These are phyloP conservation scores for Pterocarpus santalinus DNA, from an alignment of 306 rosid species.

Conservation along the genomic window DNA sequence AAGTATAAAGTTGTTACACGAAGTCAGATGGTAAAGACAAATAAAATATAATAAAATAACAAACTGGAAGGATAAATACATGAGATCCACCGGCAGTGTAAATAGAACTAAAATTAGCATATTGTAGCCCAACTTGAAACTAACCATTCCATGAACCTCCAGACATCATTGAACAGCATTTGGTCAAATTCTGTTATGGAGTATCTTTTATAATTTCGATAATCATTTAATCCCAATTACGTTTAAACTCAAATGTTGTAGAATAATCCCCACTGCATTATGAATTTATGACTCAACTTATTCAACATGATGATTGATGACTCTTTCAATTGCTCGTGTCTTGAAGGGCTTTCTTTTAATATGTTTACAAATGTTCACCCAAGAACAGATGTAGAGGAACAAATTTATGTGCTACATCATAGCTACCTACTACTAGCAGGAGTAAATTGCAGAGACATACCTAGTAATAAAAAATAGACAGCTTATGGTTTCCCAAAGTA, in stretches of 20 bases:
- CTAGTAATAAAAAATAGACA: no score
- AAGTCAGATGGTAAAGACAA: conserved; percentile 37
- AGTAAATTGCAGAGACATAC: no score
- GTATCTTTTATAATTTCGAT: conserved; percentile 12
- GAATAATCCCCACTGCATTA: background rate
- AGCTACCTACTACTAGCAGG: conserved; percentile 6
- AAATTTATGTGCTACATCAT: conserved; percentile 10
- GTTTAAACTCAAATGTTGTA: conserved; percentile 7
- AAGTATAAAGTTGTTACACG: conserved; percentile 27
- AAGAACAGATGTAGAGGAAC: background rate
- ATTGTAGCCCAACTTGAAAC: background rate
- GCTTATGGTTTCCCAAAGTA: background rate
- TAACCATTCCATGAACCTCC: conserved; percentile 7
- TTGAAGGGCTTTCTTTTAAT: conserved; percentile 21
- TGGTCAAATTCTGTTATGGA: background rate
- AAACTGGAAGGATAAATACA: background rate
- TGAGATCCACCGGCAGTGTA: background rate
- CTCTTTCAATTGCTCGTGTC: conserved; percentile 26
- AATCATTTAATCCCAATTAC: background rate
- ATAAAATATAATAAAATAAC: background rate
- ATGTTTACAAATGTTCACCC: background rate
- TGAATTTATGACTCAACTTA: no score
- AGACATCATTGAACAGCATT: conserved; percentile 32
- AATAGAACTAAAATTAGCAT: conserved; percentile 32
- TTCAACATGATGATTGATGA: conserved; percentile 25